Conservation (phyloP, 495 filamentous ascomycete genomes). For the Tuber microsphaerosporum region DNA sequence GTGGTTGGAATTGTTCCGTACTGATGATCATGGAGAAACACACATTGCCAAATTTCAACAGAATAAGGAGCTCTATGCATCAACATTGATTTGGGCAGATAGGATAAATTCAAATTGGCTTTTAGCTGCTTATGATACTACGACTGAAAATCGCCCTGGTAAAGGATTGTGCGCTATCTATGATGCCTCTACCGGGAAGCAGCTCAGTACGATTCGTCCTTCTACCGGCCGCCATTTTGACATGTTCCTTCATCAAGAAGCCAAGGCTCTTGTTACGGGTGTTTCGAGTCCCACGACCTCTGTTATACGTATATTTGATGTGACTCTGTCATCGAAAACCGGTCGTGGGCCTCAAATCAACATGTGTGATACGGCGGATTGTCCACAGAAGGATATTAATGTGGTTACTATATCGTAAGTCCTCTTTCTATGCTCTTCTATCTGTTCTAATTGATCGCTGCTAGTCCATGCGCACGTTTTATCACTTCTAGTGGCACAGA, state of each 20-base stretch:
- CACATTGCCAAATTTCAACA: slow-evolving; percentile 11
- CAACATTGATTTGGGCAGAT: slow-evolving; percentile 21
- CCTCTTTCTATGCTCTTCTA: slow-evolving; percentile 46
- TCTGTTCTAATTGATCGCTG: slow-evolving; percentile 46
- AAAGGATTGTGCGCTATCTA: background rate
- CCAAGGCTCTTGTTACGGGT: background rate
- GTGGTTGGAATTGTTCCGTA: slow-evolving; percentile 47
- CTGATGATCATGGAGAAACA: slow-evolving; percentile 17
- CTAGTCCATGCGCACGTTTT: slow-evolving; percentile 46
- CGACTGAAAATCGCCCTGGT: background rate
- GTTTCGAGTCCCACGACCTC: background rate
- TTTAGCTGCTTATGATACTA: slow-evolving; percentile 31
- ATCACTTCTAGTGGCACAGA: slow-evolving; percentile 80
- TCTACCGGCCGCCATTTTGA: slow-evolving; percentile 30
- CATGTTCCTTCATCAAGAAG: slow-evolving; percentile 25
- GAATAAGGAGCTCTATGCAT: slow-evolving; percentile 18
- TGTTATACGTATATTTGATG: background rate
- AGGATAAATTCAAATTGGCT: slow-evolving; percentile 18
- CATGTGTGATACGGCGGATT: slow-evolving; percentile 50
- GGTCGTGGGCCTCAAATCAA: background rate
- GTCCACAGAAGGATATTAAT: slow-evolving; percentile 78
- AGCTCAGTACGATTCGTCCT: slow-evolving; percentile 2
- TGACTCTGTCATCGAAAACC: background rate
- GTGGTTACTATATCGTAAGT: slow-evolving; percentile 60
- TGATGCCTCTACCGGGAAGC: background rate